Base-by-base conservation (phyloP, 176 grass and related monocot genomes). In the Oryza glaberrima region DNA sequence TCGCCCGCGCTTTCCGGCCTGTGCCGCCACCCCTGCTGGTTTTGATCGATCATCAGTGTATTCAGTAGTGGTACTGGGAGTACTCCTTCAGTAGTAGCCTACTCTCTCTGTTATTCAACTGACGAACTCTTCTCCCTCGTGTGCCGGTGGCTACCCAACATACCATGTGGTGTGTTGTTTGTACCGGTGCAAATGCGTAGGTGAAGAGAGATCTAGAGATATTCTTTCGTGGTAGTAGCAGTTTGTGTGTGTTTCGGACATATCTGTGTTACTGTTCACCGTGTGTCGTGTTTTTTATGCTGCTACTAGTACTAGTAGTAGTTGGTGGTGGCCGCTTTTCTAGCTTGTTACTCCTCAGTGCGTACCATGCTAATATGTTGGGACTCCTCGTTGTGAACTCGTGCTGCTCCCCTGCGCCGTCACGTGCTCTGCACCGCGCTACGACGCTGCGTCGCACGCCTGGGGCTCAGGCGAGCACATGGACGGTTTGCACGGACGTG, bases 191-290 rank as follows among this genome's bases (percentile, higher is more conserved):
- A 51, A 16, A 23, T 11, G 4, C 35, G 9, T 34, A 32, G 54
- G 9, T 20, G 54, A 58, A 20, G 56, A 67, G 67, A 78, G 67
- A 13, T 28, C 70, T 81, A 46, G 77, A 60, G 44, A 87, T 81
- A 87, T 82, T 87, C 78, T 87, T 87, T 87, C 69, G 85, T 82
- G 61, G 54, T 11, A n/a, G 54, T 11, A n/a, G 34, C 20, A 9
- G 58, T 63, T 44, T 26, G 26, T 26, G 26, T 36, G 75, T 23
- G 78, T 76, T 75, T 25, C 30, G 64, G 72, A 76, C 78, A 63
- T 82, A 86, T 41, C n/a, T 61, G 49, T 45, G 6, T 54, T 9
- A 51, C 48, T 5, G 49, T 54, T 44, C 43, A 44, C 43, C 0
- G 46, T 28, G 43, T 32, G 25, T 34, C 54, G 54, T 58, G 54